Percentiles rank a stretch among this genome's conserved stretches.
phyloP scores from a whole-genome alignment of 768 basidiomycete species.

The Lentinula guzmanii region DNA sequence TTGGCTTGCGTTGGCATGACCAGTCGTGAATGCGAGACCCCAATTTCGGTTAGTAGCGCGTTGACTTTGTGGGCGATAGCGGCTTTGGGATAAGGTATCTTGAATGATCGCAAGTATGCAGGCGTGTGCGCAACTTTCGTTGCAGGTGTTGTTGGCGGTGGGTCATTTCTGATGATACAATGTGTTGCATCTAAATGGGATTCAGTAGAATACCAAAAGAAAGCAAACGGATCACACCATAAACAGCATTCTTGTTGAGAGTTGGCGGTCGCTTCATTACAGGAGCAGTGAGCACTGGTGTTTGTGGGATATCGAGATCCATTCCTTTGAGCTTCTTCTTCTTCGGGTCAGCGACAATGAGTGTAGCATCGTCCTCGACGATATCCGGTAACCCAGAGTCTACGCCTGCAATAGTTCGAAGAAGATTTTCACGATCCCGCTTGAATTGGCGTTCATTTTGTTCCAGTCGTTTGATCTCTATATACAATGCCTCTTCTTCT shows the following conservation, averaged over 20 bases:
- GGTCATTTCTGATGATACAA: conserved; percentile 70
- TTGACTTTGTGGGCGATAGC: conserved; percentile 70
- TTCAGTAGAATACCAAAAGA: background rate
- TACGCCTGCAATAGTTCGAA: conserved; percentile 77
- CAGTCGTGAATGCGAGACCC: conserved; percentile 64
- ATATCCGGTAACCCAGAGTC: conserved; percentile 82
- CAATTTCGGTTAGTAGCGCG: conserved; percentile 71
- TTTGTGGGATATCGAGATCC: conserved; percentile 45
- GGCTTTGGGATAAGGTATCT: conserved; percentile 74
- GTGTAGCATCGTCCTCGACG: conserved; percentile 57
- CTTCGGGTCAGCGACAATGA: conserved; percentile 44
- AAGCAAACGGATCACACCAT: conserved; percentile 35
- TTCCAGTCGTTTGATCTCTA: conserved; percentile 92
- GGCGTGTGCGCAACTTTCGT: conserved; percentile 78
- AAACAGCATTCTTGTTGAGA: conserved; percentile 48
- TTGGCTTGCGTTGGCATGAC: conserved; percentile 95
- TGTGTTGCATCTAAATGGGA: conserved; percentile 51
- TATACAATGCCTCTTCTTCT: conserved; percentile 91
- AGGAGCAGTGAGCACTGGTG: conserved; percentile 34
- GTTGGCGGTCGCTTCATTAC: conserved; percentile 37
- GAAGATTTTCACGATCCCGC: conserved; percentile 81
- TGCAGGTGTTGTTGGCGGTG: conserved; percentile 41
- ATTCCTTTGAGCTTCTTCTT: conserved; percentile 41
- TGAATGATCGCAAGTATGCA: conserved; percentile 82
- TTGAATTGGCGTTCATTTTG: conserved; percentile 87